Base-by-base conservation (phyloP, 2,329 filamentous ascomycete species). In the Hymenoscyphus fructigenus region DNA sequence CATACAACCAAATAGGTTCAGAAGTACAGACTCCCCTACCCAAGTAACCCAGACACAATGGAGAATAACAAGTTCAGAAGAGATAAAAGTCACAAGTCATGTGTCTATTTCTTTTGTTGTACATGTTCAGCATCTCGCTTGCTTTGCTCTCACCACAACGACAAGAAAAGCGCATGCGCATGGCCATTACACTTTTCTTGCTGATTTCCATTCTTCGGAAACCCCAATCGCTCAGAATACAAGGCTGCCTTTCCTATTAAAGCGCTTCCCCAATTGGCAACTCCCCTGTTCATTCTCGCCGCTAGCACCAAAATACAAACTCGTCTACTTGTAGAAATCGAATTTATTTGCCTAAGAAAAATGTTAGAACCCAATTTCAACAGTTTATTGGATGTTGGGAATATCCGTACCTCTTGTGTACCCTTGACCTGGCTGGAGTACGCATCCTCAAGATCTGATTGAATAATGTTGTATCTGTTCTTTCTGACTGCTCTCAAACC, bases 401-500 rank as follows among this genome's bases (percentile, higher is more conserved):
- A 78, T 73, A 78, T 78, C 88, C 64, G 67, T 72, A 85, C 85
- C 78, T 91, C 88, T 67, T 86, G 83, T 59, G 86, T 85, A 44
- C 86, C 92, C 88, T 98, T 98, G 75, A 99, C 95, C 79, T 99
- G 95, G 80, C 89, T 92, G 47, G 93, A 93, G 79, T 99, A 99
- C 56, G 95, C 95, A 78, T 98, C 95, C 79, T 99, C 95, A 69
- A 99, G 82, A 80, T 99, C 95, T 68, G 86, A 88, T 83, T 99
- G 95, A 75, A 99, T 98, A 78, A 99, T 99, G 80, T 99, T 98
- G 81, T 99, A 99, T 74, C 95, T 85, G 81, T 99, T 98, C 88
- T 97, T 98, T 74, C 94, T 86, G 69, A 98, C 94, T 29, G 94
- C 94, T 71, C 93, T 87, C 72, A 99, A 84, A 71, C 95, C 95